These are phyloP conservation scores for Metarhizium guizhouense DNA, from an alignment of 2,329 filamentous ascomycete species.

Conservation along the genomic window DNA sequence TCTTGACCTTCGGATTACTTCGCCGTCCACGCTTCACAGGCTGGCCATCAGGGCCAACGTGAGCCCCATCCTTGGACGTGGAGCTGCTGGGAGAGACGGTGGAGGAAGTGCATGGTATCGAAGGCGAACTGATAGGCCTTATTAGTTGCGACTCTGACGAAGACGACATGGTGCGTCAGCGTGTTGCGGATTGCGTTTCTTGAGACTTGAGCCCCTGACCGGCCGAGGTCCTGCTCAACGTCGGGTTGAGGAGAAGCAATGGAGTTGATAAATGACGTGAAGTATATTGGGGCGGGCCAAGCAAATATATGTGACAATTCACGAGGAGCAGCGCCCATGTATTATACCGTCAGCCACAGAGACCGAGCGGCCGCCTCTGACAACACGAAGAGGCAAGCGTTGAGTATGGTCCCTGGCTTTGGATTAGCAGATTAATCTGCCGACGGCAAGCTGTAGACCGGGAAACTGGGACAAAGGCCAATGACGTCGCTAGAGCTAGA, in stretches of 20 bases:
- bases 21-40: conserved; percentile 35
- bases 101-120: neutral
- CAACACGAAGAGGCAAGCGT: no score
- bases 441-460: neutral
- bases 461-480: neutral
- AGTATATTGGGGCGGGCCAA: neutral
- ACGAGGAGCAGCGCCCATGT: neutral
- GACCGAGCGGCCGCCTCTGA: no score
- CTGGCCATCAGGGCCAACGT: neutral
- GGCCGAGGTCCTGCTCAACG: neutral
- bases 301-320: neutral
- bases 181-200: neutral
- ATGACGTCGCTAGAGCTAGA: no score
- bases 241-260: neutral
- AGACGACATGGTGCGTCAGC: neutral
- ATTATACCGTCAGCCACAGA: neutral
- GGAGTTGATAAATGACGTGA: neutral
- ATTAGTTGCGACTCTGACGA: neutral
- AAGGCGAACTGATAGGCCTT: neutral
- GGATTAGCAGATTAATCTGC: neutral
- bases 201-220: neutral
- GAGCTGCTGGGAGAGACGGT: neutral
- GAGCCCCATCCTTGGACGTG: neutral
- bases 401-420: neutral
- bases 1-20: conserved; percentile 56